phyloP scores from a whole-genome alignment of 2,329 filamentous ascomycete species.

The Diaporthe citri region DNA sequence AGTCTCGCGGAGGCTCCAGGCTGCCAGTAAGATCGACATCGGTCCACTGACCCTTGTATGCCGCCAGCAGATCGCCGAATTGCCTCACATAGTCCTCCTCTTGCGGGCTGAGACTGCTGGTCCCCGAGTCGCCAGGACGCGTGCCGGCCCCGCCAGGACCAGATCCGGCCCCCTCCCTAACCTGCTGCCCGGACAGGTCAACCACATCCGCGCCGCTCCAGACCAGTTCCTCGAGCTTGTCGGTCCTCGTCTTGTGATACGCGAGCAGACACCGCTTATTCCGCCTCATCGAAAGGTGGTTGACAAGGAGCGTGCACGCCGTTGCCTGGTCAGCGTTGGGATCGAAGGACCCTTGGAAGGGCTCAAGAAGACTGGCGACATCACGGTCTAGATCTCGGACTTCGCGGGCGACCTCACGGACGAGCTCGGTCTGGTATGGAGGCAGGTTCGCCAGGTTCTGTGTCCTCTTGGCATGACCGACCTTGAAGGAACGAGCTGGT shows the following conservation, averaged over 20 bases:
- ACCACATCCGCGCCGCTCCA: slow-evolving; percentile 91
- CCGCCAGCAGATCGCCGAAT: slow-evolving; percentile 92
- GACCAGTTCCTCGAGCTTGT: slow-evolving; percentile 93
- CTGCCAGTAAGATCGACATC: slow-evolving; percentile 96
- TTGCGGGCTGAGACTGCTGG: slow-evolving; percentile 89
- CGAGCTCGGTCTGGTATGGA: slow-evolving; percentile 91
- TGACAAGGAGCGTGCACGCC: slow-evolving; percentile 89
- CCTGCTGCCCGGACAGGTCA: slow-evolving; percentile 74
- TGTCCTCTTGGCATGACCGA: slow-evolving; percentile 95
- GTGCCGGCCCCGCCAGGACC: slow-evolving; percentile 51
- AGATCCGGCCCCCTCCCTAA: slow-evolving; percentile 54
- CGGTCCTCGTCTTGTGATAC: slow-evolving; percentile 90
- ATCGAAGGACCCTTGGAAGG: slow-evolving; percentile 88
- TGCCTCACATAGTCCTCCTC: slow-evolving; percentile 96
- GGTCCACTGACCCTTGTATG: slow-evolving; percentile 98
- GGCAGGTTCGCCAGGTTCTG: slow-evolving; percentile 88
- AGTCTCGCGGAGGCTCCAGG: slow-evolving; percentile 90
- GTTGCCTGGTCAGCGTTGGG: slow-evolving; percentile 85
- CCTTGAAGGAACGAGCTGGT: slow-evolving; percentile 63
- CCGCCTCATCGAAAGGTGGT: slow-evolving; percentile 93
- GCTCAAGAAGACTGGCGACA: slow-evolving; percentile 81
- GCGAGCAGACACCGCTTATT: slow-evolving; percentile 96
- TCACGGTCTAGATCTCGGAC: slow-evolving; percentile 94
- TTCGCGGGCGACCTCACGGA: slow-evolving; percentile 89
- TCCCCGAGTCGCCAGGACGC: slow-evolving; percentile 60